Percentiles rank a stretch among this genome's conserved stretches.
Conservation (phyloP, 768 basidiomycete genomes). For the Tricholoma flavovirens region DNA sequence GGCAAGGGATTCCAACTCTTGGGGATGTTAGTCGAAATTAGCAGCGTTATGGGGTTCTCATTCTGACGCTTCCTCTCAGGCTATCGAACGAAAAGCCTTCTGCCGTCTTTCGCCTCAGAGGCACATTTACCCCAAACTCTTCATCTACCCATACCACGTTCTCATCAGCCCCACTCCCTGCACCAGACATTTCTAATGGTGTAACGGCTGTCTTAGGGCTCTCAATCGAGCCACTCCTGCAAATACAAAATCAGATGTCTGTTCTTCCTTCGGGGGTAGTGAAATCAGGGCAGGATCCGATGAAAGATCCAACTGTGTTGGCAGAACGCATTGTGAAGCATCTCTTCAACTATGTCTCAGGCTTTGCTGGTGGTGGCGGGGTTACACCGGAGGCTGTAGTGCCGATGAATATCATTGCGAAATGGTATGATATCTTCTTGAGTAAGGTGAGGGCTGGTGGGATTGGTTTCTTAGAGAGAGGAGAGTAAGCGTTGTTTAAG, state of each 20-base stretch:
- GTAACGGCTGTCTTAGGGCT: conserved; percentile 76
- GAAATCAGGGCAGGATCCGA: conserved; percentile 16
- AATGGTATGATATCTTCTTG: conserved; percentile 68
- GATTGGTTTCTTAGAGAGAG: conserved; percentile 55
- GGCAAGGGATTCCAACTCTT: conserved; percentile 82
- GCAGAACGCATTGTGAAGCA: conserved; percentile 71
- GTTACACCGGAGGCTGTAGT: conserved; percentile 48
- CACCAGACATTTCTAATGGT: conserved; percentile 32
- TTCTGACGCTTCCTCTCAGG: conserved; percentile 34
- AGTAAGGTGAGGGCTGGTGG: conserved; percentile 56
- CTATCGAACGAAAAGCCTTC: conserved; percentile 88
- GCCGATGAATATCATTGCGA: conserved; percentile 57
- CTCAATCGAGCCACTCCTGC: conserved; percentile 67
- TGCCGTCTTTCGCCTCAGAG: conserved; percentile 78
- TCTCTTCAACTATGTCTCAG: conserved; percentile 68
- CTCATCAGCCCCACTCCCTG: conserved; percentile 22
- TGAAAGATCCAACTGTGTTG: conserved; percentile 45
- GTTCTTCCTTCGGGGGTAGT: conserved; percentile 32
- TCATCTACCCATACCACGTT: conserved; percentile 34
- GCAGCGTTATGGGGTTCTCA: not conserved
- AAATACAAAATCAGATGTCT: conserved; percentile 55
- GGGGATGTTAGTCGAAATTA: conserved; percentile 58
- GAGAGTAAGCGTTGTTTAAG: conserved; percentile 19
- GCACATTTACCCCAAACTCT: conserved; percentile 44
- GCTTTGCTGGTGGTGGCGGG: conserved; percentile 44